Evolutionary conservation across 2,329 filamentous ascomycete species (phyloP).

Genomic region (Daldinia sp.): DNA sequence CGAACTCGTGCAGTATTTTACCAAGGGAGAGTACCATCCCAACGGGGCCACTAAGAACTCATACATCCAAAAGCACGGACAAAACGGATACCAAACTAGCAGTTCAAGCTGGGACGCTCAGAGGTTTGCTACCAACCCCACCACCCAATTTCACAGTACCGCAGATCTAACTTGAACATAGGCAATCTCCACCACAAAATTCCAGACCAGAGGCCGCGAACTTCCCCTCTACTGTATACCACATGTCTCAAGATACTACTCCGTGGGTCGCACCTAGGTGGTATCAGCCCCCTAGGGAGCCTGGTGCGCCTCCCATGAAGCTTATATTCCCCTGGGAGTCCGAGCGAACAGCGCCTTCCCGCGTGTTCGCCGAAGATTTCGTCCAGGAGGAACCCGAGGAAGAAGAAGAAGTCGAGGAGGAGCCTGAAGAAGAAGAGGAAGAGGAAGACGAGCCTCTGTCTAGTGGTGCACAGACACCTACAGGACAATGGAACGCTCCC

Average conservation of each 20-base stretch:
- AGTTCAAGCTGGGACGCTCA: conserved; percentile 62
- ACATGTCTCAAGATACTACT: conserved; percentile 79
- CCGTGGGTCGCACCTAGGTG: conserved; percentile 90
- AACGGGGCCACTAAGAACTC: conserved; percentile 16
- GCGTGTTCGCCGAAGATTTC: conserved; percentile 70
- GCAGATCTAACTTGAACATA: conserved; percentile 48
- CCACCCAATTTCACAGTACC: neutral
- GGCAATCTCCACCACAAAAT: conserved; percentile 68
- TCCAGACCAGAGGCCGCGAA: conserved; percentile 87
- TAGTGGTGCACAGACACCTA: conserved; percentile 20
- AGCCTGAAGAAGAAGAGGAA: neutral
- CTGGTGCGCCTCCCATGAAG: conserved; percentile 57
- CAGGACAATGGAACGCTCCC: conserved; percentile 3
- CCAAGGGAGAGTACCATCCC: conserved; percentile 62
- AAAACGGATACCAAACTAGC: conserved; percentile 28
- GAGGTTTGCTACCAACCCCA: conserved; percentile 50
- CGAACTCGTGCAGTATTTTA: conserved; percentile 60
- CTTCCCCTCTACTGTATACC: conserved; percentile 80
- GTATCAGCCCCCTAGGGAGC: conserved; percentile 78
- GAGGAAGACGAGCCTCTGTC: neutral
- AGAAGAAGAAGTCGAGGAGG: neutral
- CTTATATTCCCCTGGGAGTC: conserved; percentile 93
- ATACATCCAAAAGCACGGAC: neutral
- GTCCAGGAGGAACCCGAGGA: conserved; percentile 32
- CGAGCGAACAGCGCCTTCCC: conserved; percentile 66